Evolutionary conservation across 345 rosid genomes (phyloP).

Genomic region (Syzygium grande): DNA sequence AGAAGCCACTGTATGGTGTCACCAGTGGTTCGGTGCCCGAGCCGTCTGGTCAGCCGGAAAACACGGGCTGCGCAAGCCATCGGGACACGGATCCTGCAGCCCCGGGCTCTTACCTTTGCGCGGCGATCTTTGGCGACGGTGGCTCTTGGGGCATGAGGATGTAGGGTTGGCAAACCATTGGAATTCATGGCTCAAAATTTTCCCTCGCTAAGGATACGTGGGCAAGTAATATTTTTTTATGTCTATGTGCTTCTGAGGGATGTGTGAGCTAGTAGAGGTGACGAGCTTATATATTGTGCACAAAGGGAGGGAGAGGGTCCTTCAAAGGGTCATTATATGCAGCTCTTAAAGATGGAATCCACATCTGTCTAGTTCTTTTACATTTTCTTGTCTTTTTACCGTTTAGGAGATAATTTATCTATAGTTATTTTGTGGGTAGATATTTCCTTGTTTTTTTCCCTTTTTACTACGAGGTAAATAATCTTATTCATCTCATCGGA

Average conservation of each 20-base stretch:
- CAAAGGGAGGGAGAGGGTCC: background rate
- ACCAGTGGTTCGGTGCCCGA: constrained; percentile 13
- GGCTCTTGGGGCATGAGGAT: background rate
- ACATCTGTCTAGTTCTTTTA: too few relatives aligned
- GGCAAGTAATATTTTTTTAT: background rate
- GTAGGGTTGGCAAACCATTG: background rate
- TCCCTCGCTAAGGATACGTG: background rate
- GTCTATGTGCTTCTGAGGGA: background rate
- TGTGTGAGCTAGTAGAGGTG: background rate
- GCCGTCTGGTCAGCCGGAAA: constrained; percentile 16
- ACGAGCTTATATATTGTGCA: background rate
- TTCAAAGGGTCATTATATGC: too few relatives aligned
- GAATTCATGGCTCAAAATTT: background rate
- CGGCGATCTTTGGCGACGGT: constrained; percentile 11
- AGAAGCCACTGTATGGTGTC: constrained; percentile 33
- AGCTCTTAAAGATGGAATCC: too few relatives aligned
- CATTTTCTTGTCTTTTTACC: too few relatives aligned
- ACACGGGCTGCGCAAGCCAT: constrained; percentile 5
- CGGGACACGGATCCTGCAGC: constrained; percentile 8
- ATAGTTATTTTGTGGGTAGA: background rate
- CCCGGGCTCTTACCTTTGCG: constrained; percentile 14
- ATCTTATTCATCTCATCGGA: too few relatives aligned
- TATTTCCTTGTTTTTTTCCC: background rate
- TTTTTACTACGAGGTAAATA: background rate
- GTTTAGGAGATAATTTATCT: background rate